These are phyloP conservation scores for Bifiguratus adelaidae DNA, from an alignment of 192 early-diverging fungal genomes.

Conservation along the genomic window DNA sequence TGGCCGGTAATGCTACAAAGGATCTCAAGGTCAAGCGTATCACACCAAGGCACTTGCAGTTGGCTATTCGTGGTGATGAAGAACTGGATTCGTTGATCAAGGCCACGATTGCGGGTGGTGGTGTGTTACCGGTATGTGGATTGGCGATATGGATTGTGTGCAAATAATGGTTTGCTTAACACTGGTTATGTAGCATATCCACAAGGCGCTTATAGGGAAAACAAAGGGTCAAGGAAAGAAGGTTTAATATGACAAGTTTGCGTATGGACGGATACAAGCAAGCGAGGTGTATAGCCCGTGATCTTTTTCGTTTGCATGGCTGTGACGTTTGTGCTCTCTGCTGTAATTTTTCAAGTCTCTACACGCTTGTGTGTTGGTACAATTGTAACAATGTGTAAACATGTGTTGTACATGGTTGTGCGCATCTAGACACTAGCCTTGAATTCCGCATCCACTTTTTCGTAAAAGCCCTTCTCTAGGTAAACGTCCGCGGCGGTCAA, in stretches of 20 bases:
- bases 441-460: constrained; percentile 26
- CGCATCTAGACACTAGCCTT: no score
- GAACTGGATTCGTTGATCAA: constrained; percentile 82
- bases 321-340: no score
- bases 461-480: constrained; percentile 27
- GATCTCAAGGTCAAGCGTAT: constrained; percentile 88
- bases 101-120: constrained; percentile 85
- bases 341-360: no score
- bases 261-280: no score
- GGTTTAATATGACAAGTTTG: no score
- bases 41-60: constrained; percentile 79
- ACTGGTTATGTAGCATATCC: constrained; percentile 33
- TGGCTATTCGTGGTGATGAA: constrained; percentile 89
- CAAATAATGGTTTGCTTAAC: background rate
- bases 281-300: no score
- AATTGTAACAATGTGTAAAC: no score
- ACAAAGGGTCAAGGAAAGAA: constrained; percentile 37
- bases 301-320: no score
- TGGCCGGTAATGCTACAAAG: constrained; percentile 87
- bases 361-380: no score
- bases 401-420: no score
- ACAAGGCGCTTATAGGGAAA: constrained; percentile 44
- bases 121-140: constrained; percentile 52
- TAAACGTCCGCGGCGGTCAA: constrained; percentile 28
- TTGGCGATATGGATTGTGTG: background rate